phyloP scores from a whole-genome alignment of 768 basidiomycete species.

The Lactarius sp. region DNA sequence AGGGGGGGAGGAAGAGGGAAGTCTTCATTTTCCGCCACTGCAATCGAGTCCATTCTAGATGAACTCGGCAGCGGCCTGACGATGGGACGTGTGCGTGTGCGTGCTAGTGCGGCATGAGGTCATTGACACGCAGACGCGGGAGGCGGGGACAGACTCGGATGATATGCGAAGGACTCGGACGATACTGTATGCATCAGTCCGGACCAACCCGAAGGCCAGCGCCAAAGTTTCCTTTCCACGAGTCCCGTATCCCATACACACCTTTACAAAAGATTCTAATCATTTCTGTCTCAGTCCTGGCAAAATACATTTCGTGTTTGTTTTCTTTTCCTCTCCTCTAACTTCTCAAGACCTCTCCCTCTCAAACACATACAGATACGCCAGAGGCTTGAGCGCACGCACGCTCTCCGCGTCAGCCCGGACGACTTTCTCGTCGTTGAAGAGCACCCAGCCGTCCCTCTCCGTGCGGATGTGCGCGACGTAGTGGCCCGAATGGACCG shows the following conservation, averaged over 20 bases:
- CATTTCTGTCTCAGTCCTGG: neutral
- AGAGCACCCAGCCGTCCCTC: conserved; percentile 76
- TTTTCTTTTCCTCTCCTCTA: neutral
- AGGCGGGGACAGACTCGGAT: no score
- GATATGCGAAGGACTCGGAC: no score
- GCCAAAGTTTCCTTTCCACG: no score
- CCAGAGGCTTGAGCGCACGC: conserved; percentile 70
- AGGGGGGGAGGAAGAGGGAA: no score
- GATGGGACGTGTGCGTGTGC: no score
- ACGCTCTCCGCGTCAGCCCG: conserved; percentile 82
- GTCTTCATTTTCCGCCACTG: no score
- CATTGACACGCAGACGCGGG: no score
- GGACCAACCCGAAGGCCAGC: no score
- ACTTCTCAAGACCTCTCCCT: conserved; percentile 29
- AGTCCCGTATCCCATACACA: neutral
- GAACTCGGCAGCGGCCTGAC: no score
- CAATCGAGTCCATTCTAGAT: no score
- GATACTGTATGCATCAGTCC: no score
- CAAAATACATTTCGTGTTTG: neutral
- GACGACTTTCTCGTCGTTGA: conserved; percentile 96
- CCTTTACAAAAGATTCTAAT: neutral
- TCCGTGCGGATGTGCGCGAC: conserved; percentile 65
- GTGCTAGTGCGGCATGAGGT: no score
- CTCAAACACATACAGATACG: conserved; percentile 94
- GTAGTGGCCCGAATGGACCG: conserved; percentile 92